Percentiles rank a stretch among this genome's conserved stretches.
Evolutionary conservation across 2,329 filamentous ascomycete genomes (phyloP).

Genomic region (Periconia sp.): DNA sequence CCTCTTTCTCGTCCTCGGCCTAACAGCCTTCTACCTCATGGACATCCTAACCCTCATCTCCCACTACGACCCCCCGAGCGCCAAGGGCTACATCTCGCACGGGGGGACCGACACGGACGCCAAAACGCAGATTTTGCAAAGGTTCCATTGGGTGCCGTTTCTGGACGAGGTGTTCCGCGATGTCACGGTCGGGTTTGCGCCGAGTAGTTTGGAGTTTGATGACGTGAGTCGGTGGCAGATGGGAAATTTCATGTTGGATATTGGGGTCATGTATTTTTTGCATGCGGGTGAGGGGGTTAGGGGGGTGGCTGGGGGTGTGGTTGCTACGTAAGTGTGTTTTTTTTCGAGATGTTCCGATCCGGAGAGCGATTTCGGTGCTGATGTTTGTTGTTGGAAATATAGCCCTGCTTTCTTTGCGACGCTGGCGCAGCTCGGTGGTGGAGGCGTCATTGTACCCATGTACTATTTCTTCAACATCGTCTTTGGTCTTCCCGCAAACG

Average conservation of each 20-base stretch:
- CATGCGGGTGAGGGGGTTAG: conserved; percentile 9
- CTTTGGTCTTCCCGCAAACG: conserved; percentile 1
- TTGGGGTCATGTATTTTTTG: conserved; percentile 9
- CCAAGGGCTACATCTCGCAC: conserved; percentile 7
- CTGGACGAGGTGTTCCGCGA: conserved; percentile 12
- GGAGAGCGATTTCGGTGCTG: too few species aligned
- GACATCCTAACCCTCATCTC: conserved; percentile 8
- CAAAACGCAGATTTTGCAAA: conserved; percentile 9
- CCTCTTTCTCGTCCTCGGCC: conserved; percentile 9
- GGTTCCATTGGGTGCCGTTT: conserved; percentile 11
- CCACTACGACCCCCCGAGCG: conserved; percentile 7
- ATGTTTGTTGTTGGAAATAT: neutral
- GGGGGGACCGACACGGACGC: neutral
- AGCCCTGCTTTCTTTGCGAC: conserved; percentile 7
- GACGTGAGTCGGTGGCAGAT: conserved; percentile 15
- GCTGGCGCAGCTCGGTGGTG: conserved; percentile 13
- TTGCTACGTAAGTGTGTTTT: conserved; percentile 9
- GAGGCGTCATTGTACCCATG: conserved; percentile 11
- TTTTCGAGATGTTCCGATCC: neutral
- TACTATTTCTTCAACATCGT: conserved; percentile 8
- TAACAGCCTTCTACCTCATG: conserved; percentile 9
- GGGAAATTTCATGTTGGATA: conserved; percentile 12
- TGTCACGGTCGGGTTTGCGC: conserved; percentile 16
- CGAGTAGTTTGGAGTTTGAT: conserved; percentile 12
- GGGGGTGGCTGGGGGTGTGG: neutral